phyloP scores from a whole-genome alignment of 164 flowering plant genomes.

The Vitis cinerea region DNA sequence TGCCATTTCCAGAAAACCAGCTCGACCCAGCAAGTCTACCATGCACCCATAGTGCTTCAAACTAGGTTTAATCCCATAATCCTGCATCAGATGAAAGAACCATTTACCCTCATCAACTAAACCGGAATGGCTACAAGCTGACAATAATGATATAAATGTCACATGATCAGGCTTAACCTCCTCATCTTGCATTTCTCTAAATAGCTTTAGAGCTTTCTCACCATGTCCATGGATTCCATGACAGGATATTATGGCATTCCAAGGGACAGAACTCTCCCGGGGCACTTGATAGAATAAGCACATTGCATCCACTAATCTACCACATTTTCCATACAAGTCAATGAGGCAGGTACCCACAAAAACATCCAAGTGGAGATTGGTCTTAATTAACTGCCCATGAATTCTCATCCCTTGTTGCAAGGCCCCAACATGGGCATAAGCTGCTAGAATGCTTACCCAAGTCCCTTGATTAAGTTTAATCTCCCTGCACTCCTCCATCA shows the following conservation, averaged over 20 bases:
- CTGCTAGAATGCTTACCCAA: slow-evolving; percentile 54
- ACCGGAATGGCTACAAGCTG: slow-evolving; percentile 63
- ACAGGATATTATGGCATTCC: slow-evolving; percentile 52
- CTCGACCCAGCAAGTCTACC: slow-evolving; percentile 35
- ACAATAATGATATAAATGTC: slow-evolving; percentile 43
- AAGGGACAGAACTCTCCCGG: slow-evolving; percentile 34
- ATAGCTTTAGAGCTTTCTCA: slow-evolving; percentile 34
- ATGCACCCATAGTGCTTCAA: slow-evolving; percentile 32
- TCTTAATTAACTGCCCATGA: slow-evolving; percentile 34
- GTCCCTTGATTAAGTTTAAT: slow-evolving; percentile 55
- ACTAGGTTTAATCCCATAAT: slow-evolving; percentile 38
- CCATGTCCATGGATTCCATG: slow-evolving; percentile 54
- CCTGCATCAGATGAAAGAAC: slow-evolving; percentile 36
- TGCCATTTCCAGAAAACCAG: slow-evolving; percentile 45
- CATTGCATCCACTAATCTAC: slow-evolving; percentile 41
- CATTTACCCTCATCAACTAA: slow-evolving; percentile 39
- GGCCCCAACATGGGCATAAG: slow-evolving; percentile 69
- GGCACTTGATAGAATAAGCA: slow-evolving; percentile 35
- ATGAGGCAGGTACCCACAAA: slow-evolving; percentile 50
- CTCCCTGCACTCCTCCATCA: slow-evolving; percentile 34
- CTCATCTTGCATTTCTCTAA: slow-evolving; percentile 36
- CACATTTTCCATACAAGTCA: slow-evolving; percentile 65
- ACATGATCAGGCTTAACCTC: slow-evolving; percentile 46
- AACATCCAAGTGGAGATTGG: slow-evolving; percentile 32
- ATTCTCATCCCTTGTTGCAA: slow-evolving; percentile 52